Evolutionary conservation across 352 stramenopile species (phyloP), one percentile per base, ranked within the genome.

Genomic region (Globisporangium perplexum): DNA sequence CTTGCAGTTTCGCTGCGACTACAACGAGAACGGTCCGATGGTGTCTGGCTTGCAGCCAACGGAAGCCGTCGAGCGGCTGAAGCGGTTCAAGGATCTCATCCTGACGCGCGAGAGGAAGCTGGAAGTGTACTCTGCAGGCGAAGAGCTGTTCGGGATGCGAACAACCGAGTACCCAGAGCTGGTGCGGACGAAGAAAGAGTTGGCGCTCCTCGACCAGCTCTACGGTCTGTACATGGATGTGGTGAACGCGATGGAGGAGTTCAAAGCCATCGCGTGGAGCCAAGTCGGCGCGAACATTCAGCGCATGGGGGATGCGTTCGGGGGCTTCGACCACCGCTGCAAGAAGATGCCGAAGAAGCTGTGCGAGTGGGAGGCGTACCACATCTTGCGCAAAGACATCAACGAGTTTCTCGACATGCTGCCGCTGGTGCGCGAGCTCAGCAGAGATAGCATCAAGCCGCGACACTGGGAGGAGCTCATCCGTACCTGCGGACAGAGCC

Each of bases 171-270:
- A 90, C 46, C 80, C 85, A 1, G 87, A 94, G 38, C 63, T 97
- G n/a, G 54, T 77, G 3, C 88, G 90, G 38, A 96, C 85, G 20
- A 83, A 86, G 18, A 96, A 97, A 55, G 89, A 97, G 62, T 60
- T 96, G 44, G 62, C 64, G 18, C 58, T 96, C 3, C 54, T 96
- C 23, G 87, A 96, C 47, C 85, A 95, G 55, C 68, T 97, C 7
- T 97, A 96, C 31, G 72, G 70, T 12, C 68, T 97, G 1, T 97
- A 94, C 55, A 84, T 94, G 71, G 88, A 97, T 53, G 86, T 96
- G 1, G 69, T 88, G 41, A 66, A 69, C 24, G 84, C 75, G 1
- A 75, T 93, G 47, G 80, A 94, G 10, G 72, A 83, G 55, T 93
- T 86, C 52, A 66, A 71, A 14, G 46, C 31, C 5, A 68, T 95